phyloP scores from a whole-genome alignment of 139 green algal genomes.

The Chloropicon primus region DNA sequence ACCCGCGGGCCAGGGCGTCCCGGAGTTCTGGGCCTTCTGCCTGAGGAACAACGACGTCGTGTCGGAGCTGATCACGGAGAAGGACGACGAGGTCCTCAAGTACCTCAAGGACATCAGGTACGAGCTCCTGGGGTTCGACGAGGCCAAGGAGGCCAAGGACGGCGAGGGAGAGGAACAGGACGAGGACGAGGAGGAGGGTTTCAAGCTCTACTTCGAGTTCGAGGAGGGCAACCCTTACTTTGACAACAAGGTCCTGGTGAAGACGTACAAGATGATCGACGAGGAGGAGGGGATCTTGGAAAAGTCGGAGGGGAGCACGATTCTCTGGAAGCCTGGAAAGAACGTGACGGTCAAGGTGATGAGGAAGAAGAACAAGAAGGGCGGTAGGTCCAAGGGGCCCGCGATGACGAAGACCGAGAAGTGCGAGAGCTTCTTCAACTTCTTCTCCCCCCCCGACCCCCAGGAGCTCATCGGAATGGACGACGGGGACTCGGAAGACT shows the following conservation, averaged over 20 bases:
- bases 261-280: slow-evolving; percentile 75
- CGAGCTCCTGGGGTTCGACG: slow-evolving; percentile 23
- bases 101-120: slow-evolving; percentile 61
- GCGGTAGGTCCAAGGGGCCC: slow-evolving; percentile 44
- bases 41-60: slow-evolving; percentile 54
- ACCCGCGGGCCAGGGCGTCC: slow-evolving; percentile 49
- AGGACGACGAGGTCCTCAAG: slow-evolving; percentile 72
- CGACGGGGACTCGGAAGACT: slow-evolving; percentile 57
- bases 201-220: slow-evolving; percentile 38
- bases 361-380: slow-evolving; percentile 92
- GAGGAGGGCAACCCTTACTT: slow-evolving; percentile 75
- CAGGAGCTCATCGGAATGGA: slow-evolving; percentile 36
- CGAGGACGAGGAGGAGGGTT: slow-evolving; percentile 11
- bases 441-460: slow-evolving; percentile 66
- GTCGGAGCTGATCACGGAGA: slow-evolving; percentile 48
- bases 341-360: slow-evolving; percentile 83
- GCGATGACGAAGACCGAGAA: slow-evolving; percentile 74
- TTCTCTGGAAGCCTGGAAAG: slow-evolving; percentile 80
- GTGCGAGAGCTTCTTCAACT: slow-evolving; percentile 84
- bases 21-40: slow-evolving; percentile 72
- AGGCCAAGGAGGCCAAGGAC: neutral
- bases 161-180: slow-evolving; percentile 12
- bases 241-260: slow-evolving; percentile 39
- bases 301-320: slow-evolving; percentile 58
- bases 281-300: slow-evolving; percentile 67